These are phyloP conservation scores for Yarrowia galli DNA, from an alignment of 1,139 yeast species.

Conservation along the genomic window DNA sequence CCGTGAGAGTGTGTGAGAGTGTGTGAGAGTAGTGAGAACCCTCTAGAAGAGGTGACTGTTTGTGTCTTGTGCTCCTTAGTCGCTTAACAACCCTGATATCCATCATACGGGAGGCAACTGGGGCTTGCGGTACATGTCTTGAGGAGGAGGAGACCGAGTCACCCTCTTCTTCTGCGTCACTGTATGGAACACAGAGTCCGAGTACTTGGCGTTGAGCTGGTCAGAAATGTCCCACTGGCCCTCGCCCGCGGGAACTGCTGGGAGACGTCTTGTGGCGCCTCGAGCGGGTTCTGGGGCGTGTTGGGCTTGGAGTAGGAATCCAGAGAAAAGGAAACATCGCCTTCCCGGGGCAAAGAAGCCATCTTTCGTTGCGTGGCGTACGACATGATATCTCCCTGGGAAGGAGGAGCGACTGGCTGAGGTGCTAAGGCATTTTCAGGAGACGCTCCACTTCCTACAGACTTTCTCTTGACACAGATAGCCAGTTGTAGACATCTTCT, in stretches of 20 bases:
- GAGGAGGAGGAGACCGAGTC: constrained; percentile 36
- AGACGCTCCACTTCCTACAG: constrained; percentile 40
- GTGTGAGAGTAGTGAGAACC: not conserved
- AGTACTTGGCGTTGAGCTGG: constrained; percentile 48
- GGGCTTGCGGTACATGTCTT: constrained; percentile 42
- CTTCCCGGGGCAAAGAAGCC: constrained; percentile 21
- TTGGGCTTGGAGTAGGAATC: constrained; percentile 43
- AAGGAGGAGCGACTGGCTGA: not conserved
- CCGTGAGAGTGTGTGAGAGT: not conserved
- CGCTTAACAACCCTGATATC: constrained; percentile 21
- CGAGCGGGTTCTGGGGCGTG: constrained; percentile 47
- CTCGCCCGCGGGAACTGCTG: constrained; percentile 43
- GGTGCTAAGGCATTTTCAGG: constrained; percentile 43
- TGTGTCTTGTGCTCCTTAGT: not conserved
- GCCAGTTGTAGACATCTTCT: no score
- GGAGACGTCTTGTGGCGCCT: constrained; percentile 41
- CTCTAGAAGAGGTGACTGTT: not conserved
- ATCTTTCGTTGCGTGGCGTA: constrained; percentile 31
- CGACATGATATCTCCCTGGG: constrained; percentile 39
- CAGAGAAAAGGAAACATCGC: constrained; percentile 46
- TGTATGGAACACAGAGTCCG: constrained; percentile 49
- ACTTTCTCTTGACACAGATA: constrained; percentile 41
- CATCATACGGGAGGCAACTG: constrained; percentile 45
- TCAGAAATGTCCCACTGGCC: constrained; percentile 46
- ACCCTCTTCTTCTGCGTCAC: constrained; percentile 40